A percentile compares a stretch with the other conserved stretches of the same genome.
Conservation (phyloP, 148 eudicot genomes). For the Vaccinium darrowii region DNA sequence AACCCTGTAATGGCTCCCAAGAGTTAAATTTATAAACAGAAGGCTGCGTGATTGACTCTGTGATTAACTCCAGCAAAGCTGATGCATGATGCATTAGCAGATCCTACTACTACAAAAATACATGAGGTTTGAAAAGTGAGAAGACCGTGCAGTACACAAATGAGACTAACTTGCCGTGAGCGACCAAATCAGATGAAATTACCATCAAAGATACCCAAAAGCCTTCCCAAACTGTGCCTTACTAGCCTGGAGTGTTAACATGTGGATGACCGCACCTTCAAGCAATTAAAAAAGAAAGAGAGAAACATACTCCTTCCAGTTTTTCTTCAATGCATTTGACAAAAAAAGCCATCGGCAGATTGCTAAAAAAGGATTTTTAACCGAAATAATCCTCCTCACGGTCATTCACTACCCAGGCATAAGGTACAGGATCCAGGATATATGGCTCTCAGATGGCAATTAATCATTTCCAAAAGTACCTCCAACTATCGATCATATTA, state of each 20-base stretch:
- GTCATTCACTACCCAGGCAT: neutral
- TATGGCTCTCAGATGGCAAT: neutral
- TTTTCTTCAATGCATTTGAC: neutral
- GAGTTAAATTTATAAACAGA: neutral
- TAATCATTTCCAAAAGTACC: neutral
- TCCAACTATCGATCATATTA: neutral
- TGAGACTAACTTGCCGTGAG: neutral
- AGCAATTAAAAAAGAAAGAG: neutral
- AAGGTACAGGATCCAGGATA: neutral
- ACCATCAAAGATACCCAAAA: neutral
- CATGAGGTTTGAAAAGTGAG: too few relatives aligned
- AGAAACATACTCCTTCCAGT: neutral
- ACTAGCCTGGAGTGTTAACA: neutral
- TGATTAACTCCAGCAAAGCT: neutral
- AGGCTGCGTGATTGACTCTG: neutral
- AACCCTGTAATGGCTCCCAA: slow-evolving; percentile 42
- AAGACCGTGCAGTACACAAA: neutral
- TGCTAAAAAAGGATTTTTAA: neutral
- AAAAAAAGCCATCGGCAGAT: neutral
- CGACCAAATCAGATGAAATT: neutral
- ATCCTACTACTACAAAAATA: neutral
- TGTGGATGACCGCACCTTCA: neutral
- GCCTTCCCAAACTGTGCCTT: neutral
- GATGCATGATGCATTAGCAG: neutral
- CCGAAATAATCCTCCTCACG: neutral